phyloP scores from a whole-genome alignment of 768 basidiomycete genomes.

The Mycena polygramma region DNA sequence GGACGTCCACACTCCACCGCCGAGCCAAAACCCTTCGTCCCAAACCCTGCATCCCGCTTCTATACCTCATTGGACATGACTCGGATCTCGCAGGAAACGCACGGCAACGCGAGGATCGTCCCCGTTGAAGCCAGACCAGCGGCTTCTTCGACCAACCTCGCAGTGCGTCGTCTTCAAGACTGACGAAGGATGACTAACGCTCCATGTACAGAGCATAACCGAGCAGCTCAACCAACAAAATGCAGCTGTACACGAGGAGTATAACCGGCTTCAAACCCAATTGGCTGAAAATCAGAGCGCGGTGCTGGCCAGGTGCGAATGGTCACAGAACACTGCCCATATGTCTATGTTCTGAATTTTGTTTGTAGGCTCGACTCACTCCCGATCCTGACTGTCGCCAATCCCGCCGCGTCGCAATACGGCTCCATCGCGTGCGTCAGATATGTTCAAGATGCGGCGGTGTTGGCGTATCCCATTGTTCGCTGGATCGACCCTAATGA shows the following conservation, averaged over 20 bases:
- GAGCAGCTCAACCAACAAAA: constrained; percentile 15
- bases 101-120: constrained; percentile 15
- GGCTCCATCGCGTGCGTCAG: constrained; percentile 18
- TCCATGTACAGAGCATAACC: too few relatives aligned
- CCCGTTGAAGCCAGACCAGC: not conserved
- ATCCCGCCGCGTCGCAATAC: not conserved
- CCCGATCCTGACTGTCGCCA: constrained; percentile 6
- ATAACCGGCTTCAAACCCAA: constrained; percentile 12
- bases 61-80: constrained; percentile 7
- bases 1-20: too few relatives aligned
- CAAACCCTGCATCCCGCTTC: too few relatives aligned
- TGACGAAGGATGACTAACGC: not conserved
- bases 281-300: not conserved
- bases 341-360: constrained; percentile 16
- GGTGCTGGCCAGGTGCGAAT: not conserved
- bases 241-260: constrained; percentile 18
- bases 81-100: constrained; percentile 19
- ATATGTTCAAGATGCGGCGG: constrained; percentile 20
- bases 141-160: not conserved
- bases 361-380: constrained; percentile 22
- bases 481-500: constrained; percentile 27
- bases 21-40: too few relatives aligned
- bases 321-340: too few relatives aligned
- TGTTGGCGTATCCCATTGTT: constrained; percentile 15
- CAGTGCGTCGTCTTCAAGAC: not conserved